Evolutionary conservation across 768 basidiomycete species (phyloP).

Genomic region (Lactarius sanguifluus): DNA sequence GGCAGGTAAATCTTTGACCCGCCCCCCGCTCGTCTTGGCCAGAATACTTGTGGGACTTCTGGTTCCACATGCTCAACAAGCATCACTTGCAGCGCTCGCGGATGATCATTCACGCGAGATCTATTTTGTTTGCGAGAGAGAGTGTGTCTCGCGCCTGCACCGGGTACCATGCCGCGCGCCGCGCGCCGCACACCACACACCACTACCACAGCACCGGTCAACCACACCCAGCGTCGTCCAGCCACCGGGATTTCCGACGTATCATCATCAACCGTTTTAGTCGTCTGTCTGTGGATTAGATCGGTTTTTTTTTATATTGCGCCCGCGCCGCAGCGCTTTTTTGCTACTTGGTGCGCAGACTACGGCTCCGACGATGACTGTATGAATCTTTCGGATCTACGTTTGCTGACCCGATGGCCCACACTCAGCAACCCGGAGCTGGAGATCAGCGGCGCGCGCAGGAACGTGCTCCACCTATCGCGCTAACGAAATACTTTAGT

Average conservation of each 20-base stretch:
- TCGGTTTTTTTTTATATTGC: neutral
- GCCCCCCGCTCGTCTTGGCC: neutral
- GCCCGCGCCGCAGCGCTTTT: neutral
- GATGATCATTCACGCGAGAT: neutral
- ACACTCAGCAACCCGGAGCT: neutral
- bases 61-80: neutral
- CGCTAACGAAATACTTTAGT: neutral
- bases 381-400: neutral
- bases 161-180: too few relatives aligned
- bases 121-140: too few relatives aligned
- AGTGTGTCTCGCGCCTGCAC: too few relatives aligned
- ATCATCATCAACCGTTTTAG: neutral
- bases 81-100: neutral
- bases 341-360: neutral
- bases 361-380: neutral
- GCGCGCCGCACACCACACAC: too few relatives aligned
- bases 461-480: neutral
- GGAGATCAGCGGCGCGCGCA: neutral
- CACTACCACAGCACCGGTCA: too few relatives aligned
- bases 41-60: neutral
- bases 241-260: neutral
- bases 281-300: neutral
- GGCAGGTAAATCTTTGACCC: neutral
- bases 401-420: neutral
- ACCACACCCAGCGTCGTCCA: too few relatives aligned